A percentile compares a stretch with the other conserved stretches of the same genome.
Conservation (phyloP, 2,329 filamentous ascomycete species). For the Bimuria novae-zelandiae region DNA sequence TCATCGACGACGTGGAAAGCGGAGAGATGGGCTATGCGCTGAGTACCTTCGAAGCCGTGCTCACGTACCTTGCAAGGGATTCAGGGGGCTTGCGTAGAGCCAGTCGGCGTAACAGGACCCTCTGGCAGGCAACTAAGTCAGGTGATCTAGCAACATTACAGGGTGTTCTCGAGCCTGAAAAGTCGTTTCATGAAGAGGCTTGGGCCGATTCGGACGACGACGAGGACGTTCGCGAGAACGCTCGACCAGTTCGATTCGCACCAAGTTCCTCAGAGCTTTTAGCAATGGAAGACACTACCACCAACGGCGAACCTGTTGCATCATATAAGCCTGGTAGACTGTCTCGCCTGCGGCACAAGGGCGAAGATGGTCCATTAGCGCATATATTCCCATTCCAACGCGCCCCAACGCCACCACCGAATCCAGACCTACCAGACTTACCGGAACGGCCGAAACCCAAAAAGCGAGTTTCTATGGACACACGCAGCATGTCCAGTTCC, state of each 20-base stretch:
- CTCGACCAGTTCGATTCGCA: conserved; percentile 39
- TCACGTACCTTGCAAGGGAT: conserved; percentile 84
- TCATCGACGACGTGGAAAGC: conserved; percentile 95
- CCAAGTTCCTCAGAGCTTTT: conserved; percentile 34
- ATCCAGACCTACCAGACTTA: conserved; percentile 24
- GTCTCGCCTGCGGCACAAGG: conserved; percentile 21
- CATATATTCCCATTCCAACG: conserved; percentile 93
- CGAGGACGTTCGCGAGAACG: conserved; percentile 25
- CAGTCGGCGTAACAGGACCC: conserved; percentile 79
- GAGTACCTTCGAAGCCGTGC: conserved; percentile 92
- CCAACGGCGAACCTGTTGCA: conserved; percentile 37
- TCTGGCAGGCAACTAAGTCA: conserved; percentile 86
- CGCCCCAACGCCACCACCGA: conserved; percentile 56
- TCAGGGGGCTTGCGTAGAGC: conserved; percentile 81
- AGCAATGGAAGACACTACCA: conserved; percentile 31
- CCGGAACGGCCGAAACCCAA: conserved; percentile 62
- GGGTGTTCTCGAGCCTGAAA: conserved; percentile 76
- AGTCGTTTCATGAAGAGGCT: conserved; percentile 43
- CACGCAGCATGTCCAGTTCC: conserved; percentile 82
- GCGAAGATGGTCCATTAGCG: conserved; percentile 58
- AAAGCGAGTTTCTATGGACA: conserved; percentile 83
- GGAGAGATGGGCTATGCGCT: conserved; percentile 95
- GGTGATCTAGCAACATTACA: conserved; percentile 77
- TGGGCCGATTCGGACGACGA: conserved; percentile 35
- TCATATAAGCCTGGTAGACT: conserved; percentile 23